Conservation (phyloP, 768 basidiomycete genomes). For the Hericium rajendrae region DNA sequence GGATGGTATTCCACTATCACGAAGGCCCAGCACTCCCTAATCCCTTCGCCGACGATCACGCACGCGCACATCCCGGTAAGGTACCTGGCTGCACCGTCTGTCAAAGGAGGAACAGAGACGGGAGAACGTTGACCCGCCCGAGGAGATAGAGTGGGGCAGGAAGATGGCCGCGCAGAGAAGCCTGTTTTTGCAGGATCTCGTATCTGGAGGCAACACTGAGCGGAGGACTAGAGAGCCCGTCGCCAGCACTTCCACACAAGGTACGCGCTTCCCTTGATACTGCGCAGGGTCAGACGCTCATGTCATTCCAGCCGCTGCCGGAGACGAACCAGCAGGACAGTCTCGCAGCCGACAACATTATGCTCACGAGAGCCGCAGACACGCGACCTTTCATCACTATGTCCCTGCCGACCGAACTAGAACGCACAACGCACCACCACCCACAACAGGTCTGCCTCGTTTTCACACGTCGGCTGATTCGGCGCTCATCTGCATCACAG, state of each 20-base stretch:
- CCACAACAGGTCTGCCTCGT: constrained; percentile 9
- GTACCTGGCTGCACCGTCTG: constrained; percentile 53
- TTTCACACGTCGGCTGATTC: not conserved
- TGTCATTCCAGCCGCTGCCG: not conserved
- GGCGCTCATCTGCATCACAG: not conserved
- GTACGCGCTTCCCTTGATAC: constrained; percentile 1
- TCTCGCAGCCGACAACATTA: constrained; percentile 11
- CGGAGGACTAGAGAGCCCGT: constrained; percentile 22
- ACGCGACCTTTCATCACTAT: constrained; percentile 16
- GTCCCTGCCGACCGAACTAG: constrained; percentile 11
- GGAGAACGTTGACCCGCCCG: constrained; percentile 73
- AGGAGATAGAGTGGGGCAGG: constrained; percentile 72
- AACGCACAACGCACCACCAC: not conserved
- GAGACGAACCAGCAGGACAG: constrained; percentile 6
- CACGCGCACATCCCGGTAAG: constrained; percentile 46
- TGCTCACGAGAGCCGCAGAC: constrained; percentile 10
- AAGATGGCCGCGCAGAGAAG: constrained; percentile 67
- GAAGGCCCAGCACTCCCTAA: constrained; percentile 57
- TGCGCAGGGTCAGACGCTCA: too few relatives aligned
- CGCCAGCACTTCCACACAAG: constrained; percentile 12
- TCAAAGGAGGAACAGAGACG: constrained; percentile 40
- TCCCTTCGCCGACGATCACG: constrained; percentile 66
- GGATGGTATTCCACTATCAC: constrained; percentile 77
- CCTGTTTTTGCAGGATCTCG: constrained; percentile 59
- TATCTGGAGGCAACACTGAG: constrained; percentile 33